Base-by-base conservation (phyloP, 257 asterid species). In the Solanum chaucha region DNA sequence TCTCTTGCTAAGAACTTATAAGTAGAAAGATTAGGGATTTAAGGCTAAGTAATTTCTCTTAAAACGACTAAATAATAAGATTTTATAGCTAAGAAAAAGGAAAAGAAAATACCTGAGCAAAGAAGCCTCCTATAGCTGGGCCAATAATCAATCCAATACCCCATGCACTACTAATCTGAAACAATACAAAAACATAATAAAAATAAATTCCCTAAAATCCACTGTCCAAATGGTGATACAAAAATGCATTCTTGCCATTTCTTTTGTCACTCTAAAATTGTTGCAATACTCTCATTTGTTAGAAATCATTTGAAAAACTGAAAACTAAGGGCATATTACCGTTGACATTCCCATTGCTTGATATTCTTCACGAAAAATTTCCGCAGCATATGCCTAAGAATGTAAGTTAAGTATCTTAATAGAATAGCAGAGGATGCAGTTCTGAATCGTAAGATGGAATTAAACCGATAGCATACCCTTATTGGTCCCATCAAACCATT, bases 401-500 rank as follows among this genome's bases (percentile, higher is more conserved):
- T 35, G 44, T 83, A 44, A 70, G 67, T 85, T 88, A 19, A 22
- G 44, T 22, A 48, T 38, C 40, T 85, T 70, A 44, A 70, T 1
- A 70, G 65, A 73, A 70, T 19, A 44, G 48, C 40, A 24, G 68
- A 51, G 44, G 67, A 68, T 40, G 64, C 51, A 15, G 44, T 85
- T 44, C 70, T 10, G 32, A 41, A 44, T 28, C 10, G 2, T 64
- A n/a, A 67, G 38, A 28, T 88, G 82, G 68, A 40, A 78, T 14
- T 58, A 83, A 59, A 28, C 32, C 10, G 20, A 55, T 28, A 51
- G 85, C 86, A 65, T 90, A 95, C 98, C 98, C 90, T 94, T 82
- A 93, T 92, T 3, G 98, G 96, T 48, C 98, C 98, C 30, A 96
- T 92, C 86, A 96, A 32, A 88, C 98, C 98, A 88, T 91, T 92